Evolutionary conservation across 106 monocot species (phyloP).

Genomic region (Acorus gramineus): DNA sequence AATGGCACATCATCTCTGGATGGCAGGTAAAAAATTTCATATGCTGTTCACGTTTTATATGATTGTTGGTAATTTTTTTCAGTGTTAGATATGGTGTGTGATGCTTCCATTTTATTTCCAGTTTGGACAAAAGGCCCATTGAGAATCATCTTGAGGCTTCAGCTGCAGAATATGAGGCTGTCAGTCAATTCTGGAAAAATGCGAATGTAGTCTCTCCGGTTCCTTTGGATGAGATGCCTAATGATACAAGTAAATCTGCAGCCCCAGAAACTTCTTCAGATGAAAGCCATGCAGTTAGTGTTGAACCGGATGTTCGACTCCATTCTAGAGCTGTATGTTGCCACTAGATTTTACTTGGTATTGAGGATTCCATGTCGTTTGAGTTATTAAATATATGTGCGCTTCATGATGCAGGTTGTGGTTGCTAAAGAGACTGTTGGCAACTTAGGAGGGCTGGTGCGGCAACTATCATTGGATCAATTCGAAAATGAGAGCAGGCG

Average conservation of each 20-base stretch:
- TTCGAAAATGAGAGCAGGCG: constrained; percentile 99
- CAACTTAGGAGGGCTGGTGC: constrained; percentile 70
- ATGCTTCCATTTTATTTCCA: constrained; percentile 13
- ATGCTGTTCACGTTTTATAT: background rate
- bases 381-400: too few relatives aligned
- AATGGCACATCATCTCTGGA: constrained; percentile 17
- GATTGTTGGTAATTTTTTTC: background rate
- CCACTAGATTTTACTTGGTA: background rate
- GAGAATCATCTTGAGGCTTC: constrained; percentile 76
- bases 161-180: constrained; percentile 81
- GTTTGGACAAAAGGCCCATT: constrained; percentile 72
- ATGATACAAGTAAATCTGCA: constrained; percentile 39
- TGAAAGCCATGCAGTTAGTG: constrained; percentile 17
- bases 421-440: constrained; percentile 94
- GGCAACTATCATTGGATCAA: constrained; percentile 91
- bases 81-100: constrained; percentile 1
- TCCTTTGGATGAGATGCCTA: constrained; percentile 25
- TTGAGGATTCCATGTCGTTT: too few relatives aligned
- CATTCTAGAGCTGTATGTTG: constrained; percentile 85
- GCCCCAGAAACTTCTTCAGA: constrained; percentile 25
- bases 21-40: constrained; percentile 8
- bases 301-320: constrained; percentile 68
- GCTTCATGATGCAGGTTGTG: constrained; percentile 56
- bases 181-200: constrained; percentile 69
- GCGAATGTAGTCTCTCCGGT: constrained; percentile 34